These are phyloP conservation scores for Dactylorhiza incarnata DNA, from an alignment of 106 monocot species.

Conservation along the genomic window DNA sequence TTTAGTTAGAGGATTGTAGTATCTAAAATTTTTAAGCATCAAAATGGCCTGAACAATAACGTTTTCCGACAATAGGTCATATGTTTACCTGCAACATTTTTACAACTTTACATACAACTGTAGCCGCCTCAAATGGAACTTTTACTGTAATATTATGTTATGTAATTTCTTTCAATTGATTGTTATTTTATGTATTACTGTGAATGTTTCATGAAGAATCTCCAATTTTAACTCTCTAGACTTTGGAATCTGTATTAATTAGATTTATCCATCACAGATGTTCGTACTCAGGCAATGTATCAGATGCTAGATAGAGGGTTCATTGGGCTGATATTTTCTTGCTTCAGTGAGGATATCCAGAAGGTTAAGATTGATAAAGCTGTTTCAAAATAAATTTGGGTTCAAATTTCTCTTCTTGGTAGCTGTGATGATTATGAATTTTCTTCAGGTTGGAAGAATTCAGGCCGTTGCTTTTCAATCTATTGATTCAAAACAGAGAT, in stretches of 20 bases:
- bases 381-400: neutral
- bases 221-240: neutral
- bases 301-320: conserved; percentile 88
- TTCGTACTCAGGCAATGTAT: conserved; percentile 93
- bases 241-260: neutral
- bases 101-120: no score
- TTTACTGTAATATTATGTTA: no score
- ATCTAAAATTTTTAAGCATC: no score
- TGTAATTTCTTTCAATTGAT: neutral
- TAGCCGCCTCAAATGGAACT: no score
- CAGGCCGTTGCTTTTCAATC: conserved; percentile 98
- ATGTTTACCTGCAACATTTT: no score
- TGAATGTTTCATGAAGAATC: neutral
- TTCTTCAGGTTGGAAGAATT: conserved; percentile 73
- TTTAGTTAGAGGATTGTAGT: no score
- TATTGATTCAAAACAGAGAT: conserved; percentile 46
- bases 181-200: neutral
- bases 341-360: conserved; percentile 74
- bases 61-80: no score
- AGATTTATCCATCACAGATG: conserved; percentile 45
- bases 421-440: neutral
- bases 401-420: neutral
- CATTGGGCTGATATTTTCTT: conserved; percentile 91
- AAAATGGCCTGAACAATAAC: no score
- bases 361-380: conserved; percentile 37